Evolutionary conservation across 2,329 filamentous ascomycete species (phyloP).

Genomic region (Sphaceloma murrayae): DNA sequence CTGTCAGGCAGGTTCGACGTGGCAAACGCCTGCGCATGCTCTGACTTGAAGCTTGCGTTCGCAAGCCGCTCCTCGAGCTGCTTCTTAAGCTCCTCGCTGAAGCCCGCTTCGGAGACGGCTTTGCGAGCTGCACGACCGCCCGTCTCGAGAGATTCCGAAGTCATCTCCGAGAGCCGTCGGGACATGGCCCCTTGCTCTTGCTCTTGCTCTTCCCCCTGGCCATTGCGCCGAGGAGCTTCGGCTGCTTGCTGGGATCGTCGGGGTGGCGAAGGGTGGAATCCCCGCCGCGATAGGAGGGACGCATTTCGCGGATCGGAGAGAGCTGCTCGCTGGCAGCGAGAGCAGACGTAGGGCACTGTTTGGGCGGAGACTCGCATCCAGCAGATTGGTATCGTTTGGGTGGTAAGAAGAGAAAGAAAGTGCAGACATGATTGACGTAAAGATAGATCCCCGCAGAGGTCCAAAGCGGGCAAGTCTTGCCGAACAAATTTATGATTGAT

Average conservation of each 20-base stretch:
- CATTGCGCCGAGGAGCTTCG: conserved; percentile 17
- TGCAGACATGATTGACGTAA: not conserved
- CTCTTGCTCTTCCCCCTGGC: conserved; percentile 23
- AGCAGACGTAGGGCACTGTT: conserved; percentile 26
- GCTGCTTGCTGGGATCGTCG: conserved; percentile 18
- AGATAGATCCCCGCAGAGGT: not conserved
- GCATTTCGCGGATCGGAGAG: conserved; percentile 16
- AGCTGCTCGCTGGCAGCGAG: conserved; percentile 34
- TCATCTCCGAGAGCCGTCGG: conserved; percentile 49
- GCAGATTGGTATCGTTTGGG: conserved; percentile 5
- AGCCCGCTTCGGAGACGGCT: conserved; percentile 52
- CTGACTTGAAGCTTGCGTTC: conserved; percentile 44
- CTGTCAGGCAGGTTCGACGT: conserved; percentile 46
- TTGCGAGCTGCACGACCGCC: conserved; percentile 47
- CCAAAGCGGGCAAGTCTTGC: not conserved
- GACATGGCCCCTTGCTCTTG: conserved; percentile 48
- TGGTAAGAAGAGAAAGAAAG: not conserved
- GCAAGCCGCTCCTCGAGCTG: conserved; percentile 51
- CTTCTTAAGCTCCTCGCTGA: conserved; percentile 51
- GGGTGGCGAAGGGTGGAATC: conserved; percentile 19
- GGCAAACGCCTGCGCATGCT: conserved; percentile 46
- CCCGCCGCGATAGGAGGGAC: conserved; percentile 4
- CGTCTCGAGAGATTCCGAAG: conserved; percentile 47
- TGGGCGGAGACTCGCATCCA: conserved; percentile 23
- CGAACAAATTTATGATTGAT: not conserved